phyloP scores from a whole-genome alignment of 192 early-diverging fungal genomes.

The Backusella mclennaniae region DNA sequence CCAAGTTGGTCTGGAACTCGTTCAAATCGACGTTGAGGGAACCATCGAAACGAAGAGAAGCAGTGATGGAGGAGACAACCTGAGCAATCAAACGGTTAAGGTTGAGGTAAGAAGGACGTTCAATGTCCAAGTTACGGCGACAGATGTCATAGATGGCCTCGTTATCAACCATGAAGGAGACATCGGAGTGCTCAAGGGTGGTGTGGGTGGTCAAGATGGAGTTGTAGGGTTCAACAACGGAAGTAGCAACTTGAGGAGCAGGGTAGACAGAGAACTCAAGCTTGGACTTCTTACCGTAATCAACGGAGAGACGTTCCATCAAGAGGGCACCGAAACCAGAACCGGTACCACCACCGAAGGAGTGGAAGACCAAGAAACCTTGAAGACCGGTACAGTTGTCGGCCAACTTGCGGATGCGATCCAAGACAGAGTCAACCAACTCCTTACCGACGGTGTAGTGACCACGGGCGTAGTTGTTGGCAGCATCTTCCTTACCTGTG shows the following conservation, averaged over 20 bases:
- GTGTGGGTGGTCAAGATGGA: conserved; percentile 99
- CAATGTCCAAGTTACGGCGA: conserved; percentile 96
- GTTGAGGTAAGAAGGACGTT: conserved; percentile 96
- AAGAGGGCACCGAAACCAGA: conserved; percentile 98
- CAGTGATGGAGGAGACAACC: conserved; percentile 99
- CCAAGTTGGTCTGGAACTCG: conserved; percentile 99
- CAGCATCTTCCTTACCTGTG: conserved; percentile 99
- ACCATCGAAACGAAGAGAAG: conserved; percentile 97
- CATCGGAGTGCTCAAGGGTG: conserved; percentile 98
- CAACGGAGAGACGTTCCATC: conserved; percentile 97
- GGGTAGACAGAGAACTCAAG: conserved; percentile 99
- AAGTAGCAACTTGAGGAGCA: conserved; percentile 95
- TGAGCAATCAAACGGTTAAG: conserved; percentile 98
- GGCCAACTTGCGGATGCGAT: conserved; percentile 96
- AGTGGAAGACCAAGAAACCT: conserved; percentile 99
- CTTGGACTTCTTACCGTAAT: conserved; percentile 99
- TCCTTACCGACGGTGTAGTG: conserved; percentile 99
- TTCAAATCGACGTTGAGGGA: conserved; percentile 98
- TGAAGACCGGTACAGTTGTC: conserved; percentile 98
- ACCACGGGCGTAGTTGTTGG: conserved; percentile 99
- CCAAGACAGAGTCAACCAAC: conserved; percentile 93
- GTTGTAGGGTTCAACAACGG: conserved; percentile 98
- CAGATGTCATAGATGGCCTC: conserved; percentile 99
- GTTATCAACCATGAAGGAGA: conserved; percentile 99
- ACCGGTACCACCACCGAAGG: conserved; percentile 98